Base-by-base conservation (phyloP, 176 grass and related monocot genomes). In the Oropetium thomaeum region DNA sequence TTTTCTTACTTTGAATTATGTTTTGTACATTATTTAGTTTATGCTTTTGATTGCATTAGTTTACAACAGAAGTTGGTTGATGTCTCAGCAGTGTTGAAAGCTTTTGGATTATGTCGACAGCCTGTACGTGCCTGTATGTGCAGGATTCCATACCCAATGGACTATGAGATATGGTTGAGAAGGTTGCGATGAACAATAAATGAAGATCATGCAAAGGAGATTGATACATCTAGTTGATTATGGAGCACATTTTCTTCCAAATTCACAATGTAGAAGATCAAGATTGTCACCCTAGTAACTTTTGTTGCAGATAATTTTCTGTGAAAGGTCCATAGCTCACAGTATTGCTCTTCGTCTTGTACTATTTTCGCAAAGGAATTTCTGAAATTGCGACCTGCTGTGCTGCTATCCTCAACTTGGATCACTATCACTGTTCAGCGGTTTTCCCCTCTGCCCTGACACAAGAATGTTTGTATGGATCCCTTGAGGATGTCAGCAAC, bases 81-180 rank as follows among this genome's bases (percentile, higher is more conserved):
- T 20, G 65, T 92, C 35, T 92, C 96, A 77, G 96, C 91, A 33
- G 96, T 94, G 65, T 65, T 99, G 70, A 99, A 99, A 88, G 96
- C 96, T 20, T 99, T 95, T 80, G 91, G 96, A 99, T 90, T 99
- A 99, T 84, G 96, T 92, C 47, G 96, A 99, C 79, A 98, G 91
- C 68, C 81, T 98, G 38, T n/a, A n/a, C n/a, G n/a, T n/a, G n/a
- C n/a, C n/a, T n/a, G n/a, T n/a, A n/a, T 98, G 95, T 16, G 91
- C n/a, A n/a, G 95, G n/a, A 97, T 90, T 5, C 91, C 95, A 12
- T 98, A 98, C 67, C 78, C 81, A 5, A 98, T 98, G 79, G 86
- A 98, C 81, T 98, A 98, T 63, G 91, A 98, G 12, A 98, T 98
- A 74, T 98, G 95, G 95, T 89, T 98, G 72, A 91, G 87, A 83